Conservation (phyloP, 305 asterid species). For the Fraxinus angustifolia region DNA sequence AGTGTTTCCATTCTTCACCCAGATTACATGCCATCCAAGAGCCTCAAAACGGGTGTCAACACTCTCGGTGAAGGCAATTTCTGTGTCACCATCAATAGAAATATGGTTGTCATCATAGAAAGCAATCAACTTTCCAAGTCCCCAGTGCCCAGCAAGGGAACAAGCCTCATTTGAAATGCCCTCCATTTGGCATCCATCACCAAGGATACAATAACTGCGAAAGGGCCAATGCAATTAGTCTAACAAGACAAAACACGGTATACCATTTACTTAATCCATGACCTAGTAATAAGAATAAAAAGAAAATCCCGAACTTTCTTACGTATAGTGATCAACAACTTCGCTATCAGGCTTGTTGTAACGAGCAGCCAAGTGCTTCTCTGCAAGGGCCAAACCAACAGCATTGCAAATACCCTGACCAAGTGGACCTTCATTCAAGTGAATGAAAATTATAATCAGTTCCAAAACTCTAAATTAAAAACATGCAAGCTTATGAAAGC, state of each 20-base stretch:
- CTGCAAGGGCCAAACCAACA: conserved; percentile 93
- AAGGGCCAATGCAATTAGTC: not conserved
- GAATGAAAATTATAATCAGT: conserved; percentile 22
- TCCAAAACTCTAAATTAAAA: not conserved
- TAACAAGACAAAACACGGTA: not conserved
- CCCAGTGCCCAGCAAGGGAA: conserved; percentile 99
- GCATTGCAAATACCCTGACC: conserved; percentile 98
- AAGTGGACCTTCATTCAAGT: conserved; percentile 67
- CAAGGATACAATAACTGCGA: conserved; percentile 59
- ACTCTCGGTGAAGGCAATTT: conserved; percentile 87
- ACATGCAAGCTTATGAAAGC: conserved; percentile 2
- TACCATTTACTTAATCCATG: not conserved
- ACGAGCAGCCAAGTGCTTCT: conserved; percentile 91
- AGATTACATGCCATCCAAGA: conserved; percentile 59
- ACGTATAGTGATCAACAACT: conserved; percentile 96
- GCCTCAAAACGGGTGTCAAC: conserved; percentile 82
- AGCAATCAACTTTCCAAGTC: conserved; percentile 95
- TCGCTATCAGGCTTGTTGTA: conserved; percentile 84
- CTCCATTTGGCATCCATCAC: conserved; percentile 99
- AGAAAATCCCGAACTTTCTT: conserved; percentile 19
- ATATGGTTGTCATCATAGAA: conserved; percentile 94
- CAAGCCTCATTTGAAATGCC: conserved; percentile 88
- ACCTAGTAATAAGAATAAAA: not conserved
- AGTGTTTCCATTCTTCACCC: not conserved
- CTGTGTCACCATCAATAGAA: conserved; percentile 97